phyloP scores from a whole-genome alignment of 2,329 filamentous ascomycete species.

The Talaromyces sp. region DNA sequence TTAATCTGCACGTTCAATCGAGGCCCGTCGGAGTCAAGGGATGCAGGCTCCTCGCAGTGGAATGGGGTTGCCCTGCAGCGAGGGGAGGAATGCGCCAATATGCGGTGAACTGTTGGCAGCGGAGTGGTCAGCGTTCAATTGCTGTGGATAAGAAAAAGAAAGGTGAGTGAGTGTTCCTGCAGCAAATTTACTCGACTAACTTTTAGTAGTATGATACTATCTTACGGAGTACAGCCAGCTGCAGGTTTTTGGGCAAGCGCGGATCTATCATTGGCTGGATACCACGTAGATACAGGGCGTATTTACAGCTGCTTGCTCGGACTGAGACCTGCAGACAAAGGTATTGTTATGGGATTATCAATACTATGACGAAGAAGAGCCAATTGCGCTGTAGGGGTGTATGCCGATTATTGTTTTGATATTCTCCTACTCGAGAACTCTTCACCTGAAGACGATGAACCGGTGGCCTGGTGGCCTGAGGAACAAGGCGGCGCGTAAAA shows the following conservation, averaged over 20 bases:
- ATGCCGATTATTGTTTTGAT: background rate
- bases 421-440: too few relatives aligned
- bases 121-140: constrained; percentile 1
- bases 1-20: constrained; percentile 20
- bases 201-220: too few relatives aligned
- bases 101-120: constrained; percentile 16
- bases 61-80: constrained; percentile 22
- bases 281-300: background rate
- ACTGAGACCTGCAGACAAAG: background rate
- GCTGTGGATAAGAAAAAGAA: constrained; percentile 5
- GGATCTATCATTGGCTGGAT: background rate
- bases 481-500: background rate
- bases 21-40: constrained; percentile 21
- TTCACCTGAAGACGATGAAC: background rate
- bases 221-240: background rate
- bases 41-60: constrained; percentile 19
- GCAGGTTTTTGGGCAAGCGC: constrained; percentile 2
- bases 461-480: background rate
- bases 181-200: background rate
- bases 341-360: background rate
- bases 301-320: background rate
- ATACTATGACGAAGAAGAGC: background rate
- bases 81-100: constrained; percentile 17
- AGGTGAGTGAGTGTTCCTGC: constrained; percentile 17
- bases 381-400: background rate